Evolutionary conservation across 2,329 filamentous ascomycete genomes (phyloP), one percentile per base, ranked within the genome.

Genomic region (Diplocarpon mali): DNA sequence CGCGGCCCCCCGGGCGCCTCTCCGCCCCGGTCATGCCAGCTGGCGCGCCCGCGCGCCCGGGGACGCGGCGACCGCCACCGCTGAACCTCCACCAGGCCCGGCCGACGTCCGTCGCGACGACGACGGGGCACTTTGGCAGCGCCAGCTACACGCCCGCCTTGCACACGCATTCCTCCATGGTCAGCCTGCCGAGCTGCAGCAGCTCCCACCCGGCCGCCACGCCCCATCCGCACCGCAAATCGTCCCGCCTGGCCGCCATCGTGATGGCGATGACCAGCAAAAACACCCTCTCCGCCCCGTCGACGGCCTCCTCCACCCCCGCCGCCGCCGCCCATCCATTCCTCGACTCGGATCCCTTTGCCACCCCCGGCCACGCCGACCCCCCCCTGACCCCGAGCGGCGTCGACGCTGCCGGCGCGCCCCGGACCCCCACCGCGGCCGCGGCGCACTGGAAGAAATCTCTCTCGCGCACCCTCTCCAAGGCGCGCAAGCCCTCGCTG

Each of bases 311-410:
- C 35, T 39, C 34, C 6, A 20, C 45, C 3, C 17, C 41, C 15
- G 27, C 40, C 10, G 16, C 31, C 7, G 38, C 42, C 12, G 38
- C 49, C 3, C 52, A 56, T 36, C 44, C 53, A n/a, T 60, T 60
- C 47, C 51, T 60, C 10, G 32, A 50, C 17, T 53, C 49, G 10
- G 57, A 60, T 24, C 57, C 58, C 14, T 60, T 55, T 27, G 49
- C 50, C 44, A 43, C 7, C 41, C 15, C 15, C 20, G 27, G 27
- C 14, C 24, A 35, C 42, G 10, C 17, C n/a, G 40, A 35, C 12
- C 39, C 39, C 35, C 27, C 42, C 6, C 42, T 44, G 11, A 47
- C 46, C 11, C 29, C 35, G 13, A 45, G 42, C 8, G 16, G 31
- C 15, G 20, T 27, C 12, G 13, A 28, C 10, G 40, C 38, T 7